These are phyloP conservation scores for Tilletia setariae DNA, from an alignment of 1,284 basidiomycete genomes.

Conservation along the genomic window DNA sequence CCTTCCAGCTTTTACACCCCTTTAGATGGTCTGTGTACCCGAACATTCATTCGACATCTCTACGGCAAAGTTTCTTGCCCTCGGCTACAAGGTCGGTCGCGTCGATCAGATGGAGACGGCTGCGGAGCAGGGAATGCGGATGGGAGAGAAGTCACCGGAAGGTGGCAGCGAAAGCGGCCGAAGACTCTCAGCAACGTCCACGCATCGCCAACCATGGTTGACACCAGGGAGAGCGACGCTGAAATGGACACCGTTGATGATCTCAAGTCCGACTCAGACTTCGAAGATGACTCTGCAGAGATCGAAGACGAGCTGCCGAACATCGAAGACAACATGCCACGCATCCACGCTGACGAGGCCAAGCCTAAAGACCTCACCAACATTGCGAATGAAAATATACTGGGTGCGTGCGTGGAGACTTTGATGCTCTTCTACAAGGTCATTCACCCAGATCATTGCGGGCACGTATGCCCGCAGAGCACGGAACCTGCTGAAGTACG, in stretches of 20 bases:
- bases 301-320: slow-evolving; percentile 47
- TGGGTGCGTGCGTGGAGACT: no score
- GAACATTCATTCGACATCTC: slow-evolving; percentile 78
- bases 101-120: slow-evolving; percentile 97
- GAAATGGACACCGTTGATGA: slow-evolving; percentile 51
- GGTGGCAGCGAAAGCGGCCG: slow-evolving; percentile 27
- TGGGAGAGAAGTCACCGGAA: slow-evolving; percentile 58
- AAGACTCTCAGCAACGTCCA: slow-evolving; percentile 69
- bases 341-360: slow-evolving; percentile 49
- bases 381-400: slow-evolving; percentile 45
- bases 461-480: no score
- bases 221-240: slow-evolving; percentile 62
- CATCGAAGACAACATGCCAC: slow-evolving; percentile 49
- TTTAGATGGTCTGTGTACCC: slow-evolving; percentile 77
- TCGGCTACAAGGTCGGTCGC: slow-evolving; percentile 88
- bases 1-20: not conserved
- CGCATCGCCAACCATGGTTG: slow-evolving; percentile 93
- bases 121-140: slow-evolving; percentile 63
- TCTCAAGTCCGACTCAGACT: slow-evolving; percentile 32
- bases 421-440: no score
- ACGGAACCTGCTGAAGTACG: no score
- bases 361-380: slow-evolving; percentile 47
- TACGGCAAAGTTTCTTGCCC: slow-evolving; percentile 58
- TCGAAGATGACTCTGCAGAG: slow-evolving; percentile 39
- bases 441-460: no score